Conservation (phyloP, 108 stramenopile genomes). For the Schizochytrium sp. region DNA sequence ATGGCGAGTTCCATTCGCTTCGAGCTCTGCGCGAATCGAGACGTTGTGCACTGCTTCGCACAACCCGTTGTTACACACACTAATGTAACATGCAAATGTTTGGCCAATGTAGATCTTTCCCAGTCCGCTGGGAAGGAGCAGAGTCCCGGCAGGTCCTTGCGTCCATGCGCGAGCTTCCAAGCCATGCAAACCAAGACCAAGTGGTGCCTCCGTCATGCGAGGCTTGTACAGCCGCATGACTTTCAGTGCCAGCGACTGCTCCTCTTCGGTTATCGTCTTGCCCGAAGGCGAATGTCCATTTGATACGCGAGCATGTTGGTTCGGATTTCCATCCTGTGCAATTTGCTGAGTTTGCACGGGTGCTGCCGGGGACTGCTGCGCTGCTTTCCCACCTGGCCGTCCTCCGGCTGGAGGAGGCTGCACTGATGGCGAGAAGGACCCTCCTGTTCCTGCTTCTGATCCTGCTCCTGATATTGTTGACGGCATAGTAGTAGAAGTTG, state of each 20-base stretch:
- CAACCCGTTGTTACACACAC: not conserved
- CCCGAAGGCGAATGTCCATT: not conserved
- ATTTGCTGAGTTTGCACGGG: not conserved
- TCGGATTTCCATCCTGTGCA: not conserved
- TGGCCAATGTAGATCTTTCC: conserved; percentile 9
- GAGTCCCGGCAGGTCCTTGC: not conserved
- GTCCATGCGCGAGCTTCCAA: not conserved
- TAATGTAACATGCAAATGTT: not conserved
- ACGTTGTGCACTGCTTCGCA: not conserved
- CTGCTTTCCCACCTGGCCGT: too few relatives aligned
- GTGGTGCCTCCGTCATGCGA: not conserved
- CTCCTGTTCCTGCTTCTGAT: too few relatives aligned
- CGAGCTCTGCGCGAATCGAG: not conserved
- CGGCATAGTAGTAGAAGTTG: too few relatives aligned
- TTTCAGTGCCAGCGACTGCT: conserved; percentile 5
- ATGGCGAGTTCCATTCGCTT: not conserved
- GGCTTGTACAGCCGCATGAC: conserved; percentile 4
- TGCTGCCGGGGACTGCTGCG: not conserved
- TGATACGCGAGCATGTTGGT: too few relatives aligned
- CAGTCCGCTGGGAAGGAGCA: not conserved
- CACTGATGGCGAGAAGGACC: too few relatives aligned
- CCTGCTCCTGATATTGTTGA: too few relatives aligned
- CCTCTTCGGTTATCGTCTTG: not conserved
- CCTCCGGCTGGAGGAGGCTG: too few relatives aligned
- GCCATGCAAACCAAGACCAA: not conserved